A percentile compares a stretch with the other conserved stretches of the same genome.
These are phyloP conservation scores for Coemansia sp. DNA, from an alignment of 192 early-diverging fungal genomes.

Conservation along the genomic window DNA sequence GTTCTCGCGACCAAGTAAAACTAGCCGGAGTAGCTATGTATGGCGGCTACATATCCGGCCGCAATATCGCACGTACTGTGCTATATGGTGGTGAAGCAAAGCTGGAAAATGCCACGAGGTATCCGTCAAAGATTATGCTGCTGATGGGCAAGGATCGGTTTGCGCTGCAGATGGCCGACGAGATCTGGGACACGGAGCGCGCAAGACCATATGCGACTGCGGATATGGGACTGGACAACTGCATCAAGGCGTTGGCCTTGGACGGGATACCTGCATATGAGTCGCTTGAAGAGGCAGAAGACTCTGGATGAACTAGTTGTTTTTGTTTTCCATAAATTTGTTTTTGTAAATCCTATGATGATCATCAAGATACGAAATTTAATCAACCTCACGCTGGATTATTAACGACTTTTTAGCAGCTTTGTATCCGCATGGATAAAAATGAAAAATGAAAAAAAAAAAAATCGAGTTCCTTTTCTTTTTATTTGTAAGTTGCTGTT, in stretches of 20 bases:
- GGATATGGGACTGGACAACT: constrained; percentile 37
- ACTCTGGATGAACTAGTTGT: no score
- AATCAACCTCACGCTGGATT: no score
- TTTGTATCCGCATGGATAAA: no score
- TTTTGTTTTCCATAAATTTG: no score
- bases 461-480: no score
- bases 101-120: constrained; percentile 14
- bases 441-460: no score
- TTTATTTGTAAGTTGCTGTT: no score
- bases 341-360: no score
- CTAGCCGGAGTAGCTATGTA: constrained; percentile 48
- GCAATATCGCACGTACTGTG: constrained; percentile 37
- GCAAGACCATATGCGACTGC: constrained; percentile 11
- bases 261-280: constrained; percentile 11
- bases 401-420: no score
- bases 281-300: not conserved
- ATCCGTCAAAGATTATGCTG: constrained; percentile 36
- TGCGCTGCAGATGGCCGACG: constrained; percentile 31
- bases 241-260: constrained; percentile 19
- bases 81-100: not conserved
- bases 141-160: constrained; percentile 38
- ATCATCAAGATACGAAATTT: no score
- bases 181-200: constrained; percentile 28
- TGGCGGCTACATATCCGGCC: constrained; percentile 33
- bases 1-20: constrained; percentile 36